Percentiles rank a stretch among this genome's conserved stretches.
These are phyloP conservation scores for Haplographium delicatum DNA, from an alignment of 495 filamentous ascomycete species.

Conservation along the genomic window DNA sequence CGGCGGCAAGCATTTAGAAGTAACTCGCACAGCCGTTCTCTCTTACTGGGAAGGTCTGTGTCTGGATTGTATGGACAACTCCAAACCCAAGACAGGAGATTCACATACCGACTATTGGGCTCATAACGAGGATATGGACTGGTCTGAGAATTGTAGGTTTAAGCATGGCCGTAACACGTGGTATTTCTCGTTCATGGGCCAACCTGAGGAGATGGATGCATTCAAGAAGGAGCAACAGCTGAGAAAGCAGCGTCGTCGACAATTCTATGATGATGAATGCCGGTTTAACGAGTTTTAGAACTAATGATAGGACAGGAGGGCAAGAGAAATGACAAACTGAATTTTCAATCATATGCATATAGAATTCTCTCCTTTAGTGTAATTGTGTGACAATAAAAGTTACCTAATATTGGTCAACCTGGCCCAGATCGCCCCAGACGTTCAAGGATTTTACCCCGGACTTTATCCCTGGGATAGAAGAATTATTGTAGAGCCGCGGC, in stretches of 20 bases:
- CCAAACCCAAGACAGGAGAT: slow-evolving; percentile 2
- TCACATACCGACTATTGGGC: neutral
- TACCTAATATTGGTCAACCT: no score
- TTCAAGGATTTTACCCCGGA: no score
- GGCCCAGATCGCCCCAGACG: no score
- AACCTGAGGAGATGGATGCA: neutral
- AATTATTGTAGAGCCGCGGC: no score
- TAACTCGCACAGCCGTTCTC: neutral
- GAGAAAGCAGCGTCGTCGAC: neutral
- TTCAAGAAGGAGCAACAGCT: neutral
- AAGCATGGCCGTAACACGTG: slow-evolving; percentile 1
- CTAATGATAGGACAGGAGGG: no score
- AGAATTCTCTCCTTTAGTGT: no score
- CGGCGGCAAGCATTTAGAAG: neutral
- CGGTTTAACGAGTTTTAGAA: no score
- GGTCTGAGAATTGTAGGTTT: neutral
- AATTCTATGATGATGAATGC: no score
- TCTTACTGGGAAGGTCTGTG: slow-evolving; percentile 4
- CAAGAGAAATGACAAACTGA: no score
- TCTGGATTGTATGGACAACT: slow-evolving; percentile 8
- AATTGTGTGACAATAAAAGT: no score
- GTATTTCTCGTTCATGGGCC: slow-evolving; percentile 16
- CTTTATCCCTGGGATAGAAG: no score
- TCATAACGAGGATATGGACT: neutral
- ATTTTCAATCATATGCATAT: no score